Base-by-base conservation (phyloP, 108 stramenopile species). In the Aurantiochytrium sp. region DNA sequence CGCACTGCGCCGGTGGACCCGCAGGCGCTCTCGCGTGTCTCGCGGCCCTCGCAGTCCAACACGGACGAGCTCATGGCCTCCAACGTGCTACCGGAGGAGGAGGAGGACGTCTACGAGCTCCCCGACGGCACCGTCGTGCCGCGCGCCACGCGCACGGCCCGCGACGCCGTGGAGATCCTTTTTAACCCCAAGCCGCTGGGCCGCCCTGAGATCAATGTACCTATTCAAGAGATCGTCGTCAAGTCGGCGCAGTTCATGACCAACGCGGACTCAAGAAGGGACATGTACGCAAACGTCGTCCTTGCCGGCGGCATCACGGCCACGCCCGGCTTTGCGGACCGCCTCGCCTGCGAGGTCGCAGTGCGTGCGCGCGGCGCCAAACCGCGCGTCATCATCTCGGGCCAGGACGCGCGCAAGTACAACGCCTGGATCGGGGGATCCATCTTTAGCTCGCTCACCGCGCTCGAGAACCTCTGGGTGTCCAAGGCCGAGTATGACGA, bases 391-490 rank as follows among this genome's bases (percentile, higher is more conserved):
- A 86, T 68, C 22, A 54, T 86, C 8, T 36, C 37, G 1, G 86
- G 59, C 37, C 54, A 37, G 37, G 37, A 55, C 6, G 88, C 88
- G 55, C 85, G 90, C 85, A 92, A 98, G 93, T 97, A 98, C 94
- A 96, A 96, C 55, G 97, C 96, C 86, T 97, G 97, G 98, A 97
- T 98, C 92, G 98, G 98, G 92, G 98, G 98, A 89, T 97, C 96
- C 90, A 99, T 99, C 92, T 92, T 99, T 85, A 96, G 98, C 4
- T 97, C 96, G 87, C 93, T 99, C 53, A 98, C 97, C 86, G 98
- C 98, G 68, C 98, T 99, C 96, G 98, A 98, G 91, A 93, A 95
- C 89, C 97, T 99, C 97, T 99, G 99, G 99, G 98, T 99, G 92
- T 94, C 94, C 81, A 99, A 98, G 96, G 97, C 97, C 69, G 98